Conservation (phyloP, 495 filamentous ascomycete genomes). For the Niebla homalea region DNA sequence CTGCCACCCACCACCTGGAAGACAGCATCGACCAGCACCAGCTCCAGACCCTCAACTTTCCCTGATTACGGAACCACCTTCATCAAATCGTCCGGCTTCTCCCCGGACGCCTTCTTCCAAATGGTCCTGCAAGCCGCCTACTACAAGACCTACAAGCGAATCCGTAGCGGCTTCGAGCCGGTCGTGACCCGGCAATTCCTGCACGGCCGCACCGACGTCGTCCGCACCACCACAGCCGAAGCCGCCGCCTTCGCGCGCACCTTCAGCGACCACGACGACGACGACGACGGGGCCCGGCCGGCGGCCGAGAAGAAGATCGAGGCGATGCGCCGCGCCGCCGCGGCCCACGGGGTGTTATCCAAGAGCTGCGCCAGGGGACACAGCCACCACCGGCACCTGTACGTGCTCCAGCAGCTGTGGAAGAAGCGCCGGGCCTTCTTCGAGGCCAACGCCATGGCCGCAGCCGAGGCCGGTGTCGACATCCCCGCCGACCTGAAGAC, state of each 20-base stretch:
- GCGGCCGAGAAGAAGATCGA: neutral
- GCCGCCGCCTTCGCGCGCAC: neutral
- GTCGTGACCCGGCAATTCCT: slow-evolving; percentile 3
- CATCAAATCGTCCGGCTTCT: slow-evolving; percentile 1
- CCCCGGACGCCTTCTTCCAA: slow-evolving; percentile 8
- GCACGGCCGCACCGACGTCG: slow-evolving; percentile 6
- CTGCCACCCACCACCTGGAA: neutral
- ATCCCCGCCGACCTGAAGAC: neutral
- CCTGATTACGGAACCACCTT: neutral
- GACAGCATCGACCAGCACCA: neutral
- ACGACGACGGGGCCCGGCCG: neutral
- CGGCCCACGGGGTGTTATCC: neutral
- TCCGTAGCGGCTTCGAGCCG: neutral
- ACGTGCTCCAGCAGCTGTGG: slow-evolving; percentile 5
- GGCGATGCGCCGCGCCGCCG: neutral
- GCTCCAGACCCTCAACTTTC: slow-evolving; percentile 1
- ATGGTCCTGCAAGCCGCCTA: slow-evolving; percentile 4
- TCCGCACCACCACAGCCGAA: neutral
- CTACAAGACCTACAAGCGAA: neutral
- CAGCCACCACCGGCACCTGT: slow-evolving; percentile 3
- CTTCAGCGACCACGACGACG: neutral
- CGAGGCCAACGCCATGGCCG: slow-evolving; percentile 2
- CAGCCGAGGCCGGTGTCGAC: neutral
- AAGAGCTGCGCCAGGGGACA: neutral
- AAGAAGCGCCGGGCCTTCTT: slow-evolving; percentile 6